These are phyloP conservation scores for Rubroboletus satanas DNA, from an alignment of 768 basidiomycete species.

Conservation along the genomic window DNA sequence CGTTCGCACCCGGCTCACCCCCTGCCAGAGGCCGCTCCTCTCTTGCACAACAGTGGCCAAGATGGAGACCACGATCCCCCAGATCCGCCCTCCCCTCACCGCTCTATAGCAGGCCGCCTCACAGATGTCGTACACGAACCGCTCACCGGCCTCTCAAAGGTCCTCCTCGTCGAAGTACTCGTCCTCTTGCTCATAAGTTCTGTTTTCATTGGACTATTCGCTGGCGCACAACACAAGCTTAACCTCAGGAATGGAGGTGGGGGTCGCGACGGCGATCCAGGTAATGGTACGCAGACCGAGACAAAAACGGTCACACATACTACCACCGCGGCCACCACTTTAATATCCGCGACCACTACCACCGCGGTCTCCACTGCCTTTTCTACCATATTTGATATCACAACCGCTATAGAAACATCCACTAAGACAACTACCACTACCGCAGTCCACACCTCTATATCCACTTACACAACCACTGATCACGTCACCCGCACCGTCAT, in stretches of 20 bases:
- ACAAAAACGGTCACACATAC: constrained; percentile 34
- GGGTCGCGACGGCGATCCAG: constrained; percentile 22
- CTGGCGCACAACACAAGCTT: constrained; percentile 80
- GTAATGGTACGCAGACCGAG: constrained; percentile 34
- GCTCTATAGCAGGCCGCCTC: constrained; percentile 31
- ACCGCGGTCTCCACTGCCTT: constrained; percentile 34
- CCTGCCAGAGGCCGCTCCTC: constrained; percentile 57
- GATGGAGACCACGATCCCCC: constrained; percentile 36
- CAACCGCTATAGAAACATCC: constrained; percentile 39
- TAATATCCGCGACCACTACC: constrained; percentile 29
- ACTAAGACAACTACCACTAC: constrained; percentile 38
- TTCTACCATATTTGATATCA: constrained; percentile 32
- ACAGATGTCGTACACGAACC: constrained; percentile 66
- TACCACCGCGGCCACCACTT: constrained; percentile 29
- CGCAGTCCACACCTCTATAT: constrained; percentile 34
- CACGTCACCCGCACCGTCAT: constrained; percentile 40
- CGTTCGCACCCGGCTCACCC: background rate
- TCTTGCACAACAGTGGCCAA: constrained; percentile 50
- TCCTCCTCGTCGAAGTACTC: constrained; percentile 72
- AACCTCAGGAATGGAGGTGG: constrained; percentile 43
- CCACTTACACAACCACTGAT: constrained; percentile 38
- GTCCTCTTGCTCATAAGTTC: constrained; percentile 77
- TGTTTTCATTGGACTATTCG: constrained; percentile 90
- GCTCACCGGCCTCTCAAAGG: constrained; percentile 78
- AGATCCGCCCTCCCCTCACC: constrained; percentile 37